Conservation (phyloP, 768 basidiomycete species). For the Rhodosporidiobolus odoratus region DNA sequence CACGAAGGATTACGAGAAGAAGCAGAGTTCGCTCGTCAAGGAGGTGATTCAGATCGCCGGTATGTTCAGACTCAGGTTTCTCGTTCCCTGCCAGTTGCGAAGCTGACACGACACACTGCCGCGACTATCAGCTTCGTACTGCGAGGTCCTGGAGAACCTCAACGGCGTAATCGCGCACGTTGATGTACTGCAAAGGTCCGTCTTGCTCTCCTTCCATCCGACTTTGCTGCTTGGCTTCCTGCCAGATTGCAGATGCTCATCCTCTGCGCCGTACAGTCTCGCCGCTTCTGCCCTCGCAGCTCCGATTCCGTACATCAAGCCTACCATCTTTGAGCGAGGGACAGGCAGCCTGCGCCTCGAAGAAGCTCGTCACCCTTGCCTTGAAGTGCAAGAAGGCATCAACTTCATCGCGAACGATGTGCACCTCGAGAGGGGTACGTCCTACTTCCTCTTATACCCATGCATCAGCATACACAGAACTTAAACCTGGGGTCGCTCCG, state of each 20-base stretch:
- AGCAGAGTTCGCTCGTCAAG: conserved; percentile 76
- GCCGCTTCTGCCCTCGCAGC: conserved; percentile 86
- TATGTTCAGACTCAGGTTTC: conserved; percentile 48
- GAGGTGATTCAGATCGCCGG: conserved; percentile 89
- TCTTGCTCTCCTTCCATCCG: background rate
- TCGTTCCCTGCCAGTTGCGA: background rate
- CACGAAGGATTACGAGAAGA: conserved; percentile 63
- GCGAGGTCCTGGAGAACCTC: conserved; percentile 74
- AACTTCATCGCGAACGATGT: conserved; percentile 94
- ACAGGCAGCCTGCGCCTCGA: conserved; percentile 70
- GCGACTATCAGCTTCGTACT: conserved; percentile 70
- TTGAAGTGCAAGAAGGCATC: conserved; percentile 93
- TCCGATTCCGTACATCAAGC: conserved; percentile 81
- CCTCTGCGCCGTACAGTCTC: conserved; percentile 56
- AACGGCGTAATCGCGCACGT: conserved; percentile 80
- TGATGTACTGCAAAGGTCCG: conserved; percentile 72
- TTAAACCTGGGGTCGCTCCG: too few species aligned
- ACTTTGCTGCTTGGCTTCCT: background rate
- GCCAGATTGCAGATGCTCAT: background rate
- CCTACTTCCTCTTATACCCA: background rate
- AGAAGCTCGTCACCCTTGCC: conserved; percentile 89
- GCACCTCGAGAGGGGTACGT: conserved; percentile 59
- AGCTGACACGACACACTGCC: background rate
- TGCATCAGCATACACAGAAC: background rate
- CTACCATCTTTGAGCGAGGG: conserved; percentile 53